A percentile compares a stretch with the other conserved stretches of the same genome.
Evolutionary conservation across 495 filamentous ascomycete genomes (phyloP).

Genomic region (Neurospora sp.): DNA sequence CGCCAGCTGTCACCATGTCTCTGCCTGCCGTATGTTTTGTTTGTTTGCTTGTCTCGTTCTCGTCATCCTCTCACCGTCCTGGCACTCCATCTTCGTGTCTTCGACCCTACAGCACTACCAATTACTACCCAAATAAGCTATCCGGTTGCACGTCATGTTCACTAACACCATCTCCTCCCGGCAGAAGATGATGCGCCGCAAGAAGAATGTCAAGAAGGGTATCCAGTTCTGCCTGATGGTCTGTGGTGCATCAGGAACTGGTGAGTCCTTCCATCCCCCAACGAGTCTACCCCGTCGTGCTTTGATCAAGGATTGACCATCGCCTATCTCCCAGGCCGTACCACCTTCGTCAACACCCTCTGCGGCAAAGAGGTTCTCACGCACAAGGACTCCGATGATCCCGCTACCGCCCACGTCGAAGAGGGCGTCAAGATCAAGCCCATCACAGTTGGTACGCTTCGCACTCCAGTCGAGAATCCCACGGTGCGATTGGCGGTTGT

Average conservation of each 20-base stretch:
- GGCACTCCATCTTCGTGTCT: not conserved
- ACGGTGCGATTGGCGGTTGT: not conserved
- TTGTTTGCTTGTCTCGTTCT: slow-evolving; percentile 8
- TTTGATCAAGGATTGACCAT: slow-evolving; percentile 12
- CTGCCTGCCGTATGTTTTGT: slow-evolving; percentile 25
- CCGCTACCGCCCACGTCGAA: slow-evolving; percentile 78
- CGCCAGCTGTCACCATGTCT: slow-evolving; percentile 24
- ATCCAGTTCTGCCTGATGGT: slow-evolving; percentile 99
- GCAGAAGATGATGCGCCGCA: slow-evolving; percentile 92
- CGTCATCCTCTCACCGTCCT: not conserved
- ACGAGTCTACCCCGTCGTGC: not conserved
- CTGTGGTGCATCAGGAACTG: slow-evolving; percentile 95
- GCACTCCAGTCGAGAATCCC: not conserved
- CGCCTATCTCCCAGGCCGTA: slow-evolving; percentile 55
- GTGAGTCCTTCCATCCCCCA: slow-evolving; percentile 40
- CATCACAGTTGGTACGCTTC: slow-evolving; percentile 80
- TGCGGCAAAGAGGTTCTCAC: slow-evolving; percentile 87
- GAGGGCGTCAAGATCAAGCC: slow-evolving; percentile 98
- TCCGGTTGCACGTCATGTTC: slow-evolving; percentile 1
- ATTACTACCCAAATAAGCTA: slow-evolving; percentile 7
- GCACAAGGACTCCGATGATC: slow-evolving; percentile 85
- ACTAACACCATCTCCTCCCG: slow-evolving; percentile 24
- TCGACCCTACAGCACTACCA: slow-evolving; percentile 1
- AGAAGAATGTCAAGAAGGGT: slow-evolving; percentile 99
- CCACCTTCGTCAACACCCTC: slow-evolving; percentile 98